Evolutionary conservation across 306 rosid species (phyloP).

Genomic region (Trichosanthes truncata): DNA sequence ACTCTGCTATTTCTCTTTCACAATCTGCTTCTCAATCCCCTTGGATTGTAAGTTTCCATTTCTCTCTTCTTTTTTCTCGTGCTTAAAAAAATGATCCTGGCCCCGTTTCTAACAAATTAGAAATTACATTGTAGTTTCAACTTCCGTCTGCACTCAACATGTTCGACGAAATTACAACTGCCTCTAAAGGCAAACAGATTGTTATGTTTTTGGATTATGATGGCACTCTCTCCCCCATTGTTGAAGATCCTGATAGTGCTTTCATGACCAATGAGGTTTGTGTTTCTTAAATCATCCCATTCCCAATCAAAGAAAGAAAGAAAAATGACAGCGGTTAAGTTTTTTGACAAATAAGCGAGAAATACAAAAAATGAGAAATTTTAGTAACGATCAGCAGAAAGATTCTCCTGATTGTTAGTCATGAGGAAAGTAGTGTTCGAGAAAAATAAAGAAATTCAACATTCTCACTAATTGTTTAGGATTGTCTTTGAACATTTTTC

Average conservation of each 20-base stretch:
- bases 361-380: too few relatives aligned
- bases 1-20: slow-evolving; percentile 19
- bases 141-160: slow-evolving; percentile 69
- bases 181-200: slow-evolving; percentile 55
- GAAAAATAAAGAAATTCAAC: too few relatives aligned
- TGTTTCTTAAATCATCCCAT: background rate
- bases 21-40: slow-evolving; percentile 31
- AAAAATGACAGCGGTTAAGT: too few relatives aligned
- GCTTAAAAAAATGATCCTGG: too few relatives aligned
- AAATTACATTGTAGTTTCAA: slow-evolving; percentile 24
- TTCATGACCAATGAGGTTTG: slow-evolving; percentile 75
- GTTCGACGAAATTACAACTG: slow-evolving; percentile 47
- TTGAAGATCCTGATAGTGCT: slow-evolving; percentile 79
- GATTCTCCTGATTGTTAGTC: too few relatives aligned
- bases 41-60: slow-evolving; percentile 47
- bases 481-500: background rate
- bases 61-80: background rate
- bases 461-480: too few relatives aligned
- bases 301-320: background rate
- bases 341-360: too few relatives aligned
- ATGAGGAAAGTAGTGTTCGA: too few relatives aligned
- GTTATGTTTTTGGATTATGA: slow-evolving; percentile 85
- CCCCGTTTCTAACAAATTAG: too few relatives aligned
- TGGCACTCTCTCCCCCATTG: slow-evolving; percentile 93
- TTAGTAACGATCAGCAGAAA: too few relatives aligned